A percentile compares a stretch with the other conserved stretches of the same genome.
Conservation (phyloP, 2,329 filamentous ascomycete species). For the Aspergillus fructus region DNA sequence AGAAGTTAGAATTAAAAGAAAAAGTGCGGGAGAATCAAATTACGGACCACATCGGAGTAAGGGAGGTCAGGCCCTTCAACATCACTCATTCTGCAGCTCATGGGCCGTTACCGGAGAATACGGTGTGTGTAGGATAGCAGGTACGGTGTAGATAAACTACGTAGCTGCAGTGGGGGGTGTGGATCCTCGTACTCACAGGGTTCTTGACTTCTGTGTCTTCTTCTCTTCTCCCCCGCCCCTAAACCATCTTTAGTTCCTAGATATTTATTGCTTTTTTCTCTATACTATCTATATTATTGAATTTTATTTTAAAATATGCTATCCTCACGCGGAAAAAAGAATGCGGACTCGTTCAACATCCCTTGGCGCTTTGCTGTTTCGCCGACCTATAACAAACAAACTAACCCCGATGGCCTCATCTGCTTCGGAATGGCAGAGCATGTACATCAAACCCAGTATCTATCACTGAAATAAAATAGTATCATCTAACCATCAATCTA, state of each 20-base stretch:
- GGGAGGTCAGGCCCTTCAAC: too few species aligned
- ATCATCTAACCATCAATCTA: constrained; percentile 16
- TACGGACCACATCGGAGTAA: too few species aligned
- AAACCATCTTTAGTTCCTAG: not conserved
- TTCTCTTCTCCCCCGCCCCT: not conserved
- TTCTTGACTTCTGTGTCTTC: not conserved
- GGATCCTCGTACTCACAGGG: not conserved
- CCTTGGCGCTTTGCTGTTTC: constrained; percentile 29
- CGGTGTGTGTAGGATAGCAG: too few species aligned
- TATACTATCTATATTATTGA: not conserved
- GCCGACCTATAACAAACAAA: constrained; percentile 27
- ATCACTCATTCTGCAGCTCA: too few species aligned
- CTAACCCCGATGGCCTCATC: constrained; percentile 33
- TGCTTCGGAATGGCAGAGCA: constrained; percentile 40
- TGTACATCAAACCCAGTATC: constrained; percentile 19
- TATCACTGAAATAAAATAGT: not conserved
- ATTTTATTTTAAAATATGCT: constrained; percentile 21
- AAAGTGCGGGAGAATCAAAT: too few species aligned
- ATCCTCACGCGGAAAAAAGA: constrained; percentile 26
- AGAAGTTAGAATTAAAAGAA: too few species aligned
- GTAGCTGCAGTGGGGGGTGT: not conserved
- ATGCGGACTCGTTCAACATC: constrained; percentile 20
- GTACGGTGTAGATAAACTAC: not conserved
- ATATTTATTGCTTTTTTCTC: not conserved
- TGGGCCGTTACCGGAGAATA: too few species aligned